Base-by-base conservation (phyloP, 768 basidiomycete species). In the Tulasnella sp. region DNA sequence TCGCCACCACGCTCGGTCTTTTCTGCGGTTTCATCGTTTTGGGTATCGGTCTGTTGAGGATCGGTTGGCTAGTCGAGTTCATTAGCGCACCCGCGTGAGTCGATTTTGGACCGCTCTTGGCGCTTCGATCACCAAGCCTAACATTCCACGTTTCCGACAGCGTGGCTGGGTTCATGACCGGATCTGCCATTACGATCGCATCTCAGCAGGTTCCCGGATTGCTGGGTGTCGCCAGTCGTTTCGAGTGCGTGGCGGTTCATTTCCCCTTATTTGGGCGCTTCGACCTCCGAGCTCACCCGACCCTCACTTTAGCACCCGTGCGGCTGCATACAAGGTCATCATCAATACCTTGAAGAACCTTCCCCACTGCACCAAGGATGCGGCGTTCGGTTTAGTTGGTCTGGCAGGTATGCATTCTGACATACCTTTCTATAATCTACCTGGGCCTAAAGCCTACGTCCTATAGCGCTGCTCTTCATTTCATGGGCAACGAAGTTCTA, bases 21-120 rank as follows among this genome's bases (percentile, higher is more conserved):
- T 75, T 96, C 31, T 83, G 80, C 63, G 94, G 94, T 14, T 89
- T 91, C 69, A 91, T 94, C 69, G 84, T 90, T 25, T 80, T 97
- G 36, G 86, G 77, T 21, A 81, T 99, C 37, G 96, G 96, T 46
- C 70, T 98, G 21, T 73, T 98, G 9, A 79, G 96, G 8, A 64
- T 97, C 4, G 96, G 96, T 0, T 94, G 91, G 89, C 71, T 97
- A 31, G 84, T 98, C 49, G 93, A 98, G 66, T 91, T 98, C 68
- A 97, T 93, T 60, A 86, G 88, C 17, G 76, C 79, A 6, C 85
- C 86, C 2, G 87, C 2, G 83, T 90, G 59, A 84, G 82, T 63
- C 85, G 84, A 17, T 88, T 12, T 58, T 32, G 7, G 32, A 37
- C 36, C 9, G n/a, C 36, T 37, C 36, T 37, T 37, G 36, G 9